Percentiles rank a stretch among this genome's conserved stretches.
phyloP scores from a whole-genome alignment of 805 yeast genomes.

The Cyberlindnera veronae region DNA sequence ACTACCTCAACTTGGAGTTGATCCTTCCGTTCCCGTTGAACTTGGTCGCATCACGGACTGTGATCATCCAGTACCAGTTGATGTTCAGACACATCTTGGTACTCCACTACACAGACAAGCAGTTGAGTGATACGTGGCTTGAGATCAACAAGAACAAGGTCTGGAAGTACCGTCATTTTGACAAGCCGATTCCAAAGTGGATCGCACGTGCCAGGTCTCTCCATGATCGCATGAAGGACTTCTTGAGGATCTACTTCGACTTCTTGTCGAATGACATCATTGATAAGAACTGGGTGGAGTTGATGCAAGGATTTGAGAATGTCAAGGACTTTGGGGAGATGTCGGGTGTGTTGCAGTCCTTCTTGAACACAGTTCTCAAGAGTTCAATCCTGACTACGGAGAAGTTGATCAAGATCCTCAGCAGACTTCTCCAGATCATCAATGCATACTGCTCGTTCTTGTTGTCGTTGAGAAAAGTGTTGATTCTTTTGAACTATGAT shows the following conservation, averaged over 20 bases:
- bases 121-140: constrained; percentile 65
- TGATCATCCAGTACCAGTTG: constrained; percentile 73
- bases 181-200: constrained; percentile 46
- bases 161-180: constrained; percentile 56
- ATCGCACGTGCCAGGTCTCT: constrained; percentile 50
- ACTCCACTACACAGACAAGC: constrained; percentile 57
- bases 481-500: constrained; percentile 46
- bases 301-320: constrained; percentile 30
- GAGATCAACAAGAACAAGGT: constrained; percentile 60
- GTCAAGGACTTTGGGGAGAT: constrained; percentile 41
- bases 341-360: constrained; percentile 46
- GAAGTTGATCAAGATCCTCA: constrained; percentile 44
- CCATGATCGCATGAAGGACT: constrained; percentile 49
- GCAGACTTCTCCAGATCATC: constrained; percentile 44
- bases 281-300: constrained; percentile 47
- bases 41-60: constrained; percentile 65
- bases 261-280: constrained; percentile 59
- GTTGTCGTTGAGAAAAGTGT: constrained; percentile 49
- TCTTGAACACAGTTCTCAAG: constrained; percentile 58
- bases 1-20: constrained; percentile 52
- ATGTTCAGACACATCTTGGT: constrained; percentile 68
- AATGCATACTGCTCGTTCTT: constrained; percentile 47
- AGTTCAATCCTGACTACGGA: constrained; percentile 66
- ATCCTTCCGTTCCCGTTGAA: constrained; percentile 86
- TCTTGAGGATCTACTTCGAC: constrained; percentile 50